phyloP scores from a whole-genome alignment of 441 rosid genomes.

The Populus hybrid region DNA sequence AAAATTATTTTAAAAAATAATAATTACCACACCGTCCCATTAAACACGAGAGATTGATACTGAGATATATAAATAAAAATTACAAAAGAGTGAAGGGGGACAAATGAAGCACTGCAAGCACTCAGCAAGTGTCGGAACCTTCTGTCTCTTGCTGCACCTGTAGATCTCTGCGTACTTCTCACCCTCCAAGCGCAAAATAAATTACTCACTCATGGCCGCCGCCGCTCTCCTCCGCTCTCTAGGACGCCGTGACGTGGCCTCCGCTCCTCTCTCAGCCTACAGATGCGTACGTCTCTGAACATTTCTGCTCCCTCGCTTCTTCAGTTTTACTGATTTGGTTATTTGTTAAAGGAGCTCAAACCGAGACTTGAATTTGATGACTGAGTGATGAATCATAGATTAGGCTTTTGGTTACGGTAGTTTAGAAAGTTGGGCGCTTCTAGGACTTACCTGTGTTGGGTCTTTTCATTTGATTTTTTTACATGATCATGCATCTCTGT shows the following conservation, averaged over 20 bases:
- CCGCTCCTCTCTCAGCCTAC: constrained; percentile 57
- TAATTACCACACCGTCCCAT: no score
- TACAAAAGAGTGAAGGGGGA: no score
- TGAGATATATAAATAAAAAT: no score
- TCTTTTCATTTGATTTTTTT: background rate
- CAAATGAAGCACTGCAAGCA: no score
- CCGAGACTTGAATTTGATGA: background rate
- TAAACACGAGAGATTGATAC: no score
- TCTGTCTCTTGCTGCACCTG: no score
- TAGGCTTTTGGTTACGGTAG: background rate
- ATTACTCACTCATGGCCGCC: constrained; percentile 47
- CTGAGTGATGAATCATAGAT: background rate
- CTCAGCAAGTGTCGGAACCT: no score
- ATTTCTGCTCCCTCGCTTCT: background rate
- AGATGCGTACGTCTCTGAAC: constrained; percentile 42
- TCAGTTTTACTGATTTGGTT: background rate
- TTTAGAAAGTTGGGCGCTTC: background rate
- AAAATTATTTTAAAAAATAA: no score
- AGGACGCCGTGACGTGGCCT: constrained; percentile 66
- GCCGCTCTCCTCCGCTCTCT: constrained; percentile 65
- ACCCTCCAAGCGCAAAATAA: background rate
- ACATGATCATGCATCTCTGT: background rate
- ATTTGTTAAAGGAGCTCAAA: background rate
- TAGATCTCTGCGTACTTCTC: background rate
- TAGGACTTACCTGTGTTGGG: background rate